Conservation (phyloP, 805 yeast species). For the Candida tallmaniae region DNA sequence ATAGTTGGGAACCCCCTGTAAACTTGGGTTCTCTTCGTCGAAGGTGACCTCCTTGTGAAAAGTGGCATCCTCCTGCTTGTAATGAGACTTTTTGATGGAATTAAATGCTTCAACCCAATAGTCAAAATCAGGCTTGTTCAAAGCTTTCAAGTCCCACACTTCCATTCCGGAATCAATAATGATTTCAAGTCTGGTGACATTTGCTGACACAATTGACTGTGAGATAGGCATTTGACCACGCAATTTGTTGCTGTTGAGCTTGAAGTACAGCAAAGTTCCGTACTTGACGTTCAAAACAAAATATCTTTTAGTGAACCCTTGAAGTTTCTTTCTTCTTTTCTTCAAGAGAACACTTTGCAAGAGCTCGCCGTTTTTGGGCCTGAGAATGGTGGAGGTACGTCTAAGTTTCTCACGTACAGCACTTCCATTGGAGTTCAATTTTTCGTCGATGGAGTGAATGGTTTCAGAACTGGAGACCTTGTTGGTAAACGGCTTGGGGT, state of each 20-base stretch:
- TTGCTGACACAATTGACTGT: slow-evolving; percentile 78
- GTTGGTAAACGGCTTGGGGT: slow-evolving; percentile 5
- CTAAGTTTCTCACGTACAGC: too few species aligned
- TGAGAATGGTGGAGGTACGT: slow-evolving; percentile 12
- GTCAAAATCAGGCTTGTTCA: slow-evolving; percentile 59
- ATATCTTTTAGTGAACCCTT: slow-evolving; percentile 82
- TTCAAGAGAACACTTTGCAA: slow-evolving; percentile 77
- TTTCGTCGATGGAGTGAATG: slow-evolving; percentile 1
- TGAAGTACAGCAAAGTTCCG: slow-evolving; percentile 80
- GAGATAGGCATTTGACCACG: slow-evolving; percentile 91
- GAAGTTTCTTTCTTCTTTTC: slow-evolving; percentile 73
- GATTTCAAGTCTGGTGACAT: slow-evolving; percentile 59
- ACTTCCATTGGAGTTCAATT: slow-evolving; percentile 6
- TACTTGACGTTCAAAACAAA: slow-evolving; percentile 78
- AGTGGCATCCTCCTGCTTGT: slow-evolving; percentile 2
- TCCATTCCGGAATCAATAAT: slow-evolving; percentile 93
- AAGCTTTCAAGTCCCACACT: slow-evolving; percentile 81
- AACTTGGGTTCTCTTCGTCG: slow-evolving; percentile 5
- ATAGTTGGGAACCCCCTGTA: not conserved
- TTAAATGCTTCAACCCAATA: slow-evolving; percentile 83
- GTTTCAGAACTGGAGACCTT: not conserved
- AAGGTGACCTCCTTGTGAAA: slow-evolving; percentile 7
- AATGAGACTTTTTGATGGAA: slow-evolving; percentile 32
- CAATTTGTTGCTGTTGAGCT: slow-evolving; percentile 64
- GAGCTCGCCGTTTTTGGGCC: slow-evolving; percentile 61